Evolutionary conservation across 257 asterid species (phyloP).

Genomic region (Lavandula angustifolia): DNA sequence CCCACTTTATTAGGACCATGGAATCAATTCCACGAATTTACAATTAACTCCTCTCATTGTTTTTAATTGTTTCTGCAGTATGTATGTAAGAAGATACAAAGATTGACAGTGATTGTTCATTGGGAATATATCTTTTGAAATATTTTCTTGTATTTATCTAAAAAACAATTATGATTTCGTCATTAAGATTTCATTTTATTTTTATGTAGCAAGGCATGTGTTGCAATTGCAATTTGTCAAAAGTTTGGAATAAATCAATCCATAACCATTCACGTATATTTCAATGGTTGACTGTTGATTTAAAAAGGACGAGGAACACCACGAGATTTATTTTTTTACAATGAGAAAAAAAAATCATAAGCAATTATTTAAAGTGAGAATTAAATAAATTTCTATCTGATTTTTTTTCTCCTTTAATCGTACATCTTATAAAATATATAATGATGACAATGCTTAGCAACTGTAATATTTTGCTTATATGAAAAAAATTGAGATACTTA

Average conservation of each 20-base stretch:
- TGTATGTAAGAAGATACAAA: slow-evolving; percentile 5
- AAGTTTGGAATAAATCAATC: background rate
- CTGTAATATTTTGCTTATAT: too few species aligned
- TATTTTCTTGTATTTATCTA: background rate
- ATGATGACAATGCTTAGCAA: too few species aligned
- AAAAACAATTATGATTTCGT: background rate
- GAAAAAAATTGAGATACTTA: too few species aligned
- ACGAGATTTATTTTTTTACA: too few species aligned
- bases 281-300: background rate
- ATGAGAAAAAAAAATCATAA: too few species aligned
- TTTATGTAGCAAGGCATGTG: background rate
- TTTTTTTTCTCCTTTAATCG: too few species aligned
- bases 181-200: too few species aligned
- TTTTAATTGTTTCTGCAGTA: slow-evolving; percentile 4
- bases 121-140: background rate
- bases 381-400: too few species aligned
- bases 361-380: too few species aligned
- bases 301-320: too few species aligned
- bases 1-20: slow-evolving; percentile 28
- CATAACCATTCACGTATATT: background rate
- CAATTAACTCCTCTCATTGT: background rate
- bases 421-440: too few species aligned
- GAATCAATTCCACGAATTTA: slow-evolving; percentile 20
- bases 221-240: background rate
- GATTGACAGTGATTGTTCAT: slow-evolving; percentile 25